Conservation (phyloP, 2,329 filamentous ascomycete genomes). For the Alternaria metachromatica region DNA sequence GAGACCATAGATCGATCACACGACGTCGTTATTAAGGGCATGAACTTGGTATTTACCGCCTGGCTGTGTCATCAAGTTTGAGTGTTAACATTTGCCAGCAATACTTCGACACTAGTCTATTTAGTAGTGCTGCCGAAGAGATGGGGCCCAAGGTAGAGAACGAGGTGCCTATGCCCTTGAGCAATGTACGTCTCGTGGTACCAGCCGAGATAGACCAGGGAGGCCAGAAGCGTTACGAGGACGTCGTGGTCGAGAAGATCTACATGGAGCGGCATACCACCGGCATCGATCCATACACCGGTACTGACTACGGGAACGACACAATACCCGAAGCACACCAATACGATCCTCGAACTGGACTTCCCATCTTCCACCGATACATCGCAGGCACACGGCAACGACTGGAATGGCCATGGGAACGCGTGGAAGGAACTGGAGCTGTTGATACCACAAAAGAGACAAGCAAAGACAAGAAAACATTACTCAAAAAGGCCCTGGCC, state of each 20-base stretch:
- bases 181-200: conserved; percentile 80
- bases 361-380: conserved; percentile 44
- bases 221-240: conserved; percentile 63
- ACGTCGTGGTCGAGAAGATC: conserved; percentile 55
- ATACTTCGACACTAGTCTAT: conserved; percentile 53
- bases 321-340: conserved; percentile 38
- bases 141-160: conserved; percentile 55
- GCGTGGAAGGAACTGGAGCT: conserved; percentile 14
- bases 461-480: conserved; percentile 16
- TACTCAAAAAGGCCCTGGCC: conserved; percentile 19
- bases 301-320: conserved; percentile 32
- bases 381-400: conserved; percentile 42
- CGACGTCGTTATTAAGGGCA: conserved; percentile 43
- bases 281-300: conserved; percentile 41
- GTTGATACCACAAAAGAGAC: conserved; percentile 8
- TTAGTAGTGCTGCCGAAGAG: conserved; percentile 25
- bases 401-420: conserved; percentile 45
- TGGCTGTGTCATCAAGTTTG: neutral
- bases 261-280: conserved; percentile 41
- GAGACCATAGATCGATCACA: conserved; percentile 55
- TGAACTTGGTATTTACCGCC: conserved; percentile 49
- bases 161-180: conserved; percentile 68
- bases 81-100: conserved; percentile 36
- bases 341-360: conserved; percentile 37
- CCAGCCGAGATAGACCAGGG: conserved; percentile 60